These are phyloP conservation scores for Lasiosphaeris hirsuta DNA, from an alignment of 495 filamentous ascomycete species.

Conservation along the genomic window DNA sequence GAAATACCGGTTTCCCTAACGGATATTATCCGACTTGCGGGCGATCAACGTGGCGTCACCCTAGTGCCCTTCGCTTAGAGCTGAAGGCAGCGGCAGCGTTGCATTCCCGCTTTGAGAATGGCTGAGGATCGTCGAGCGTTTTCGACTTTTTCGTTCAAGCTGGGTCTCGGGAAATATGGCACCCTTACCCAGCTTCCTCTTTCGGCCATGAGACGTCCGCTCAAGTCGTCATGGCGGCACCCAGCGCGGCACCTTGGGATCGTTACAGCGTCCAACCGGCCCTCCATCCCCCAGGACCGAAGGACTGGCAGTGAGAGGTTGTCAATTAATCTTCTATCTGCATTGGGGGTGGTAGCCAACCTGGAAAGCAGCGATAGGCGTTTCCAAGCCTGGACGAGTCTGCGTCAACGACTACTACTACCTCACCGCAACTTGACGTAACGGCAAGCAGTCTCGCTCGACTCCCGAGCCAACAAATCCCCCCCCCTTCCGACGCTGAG, in stretches of 20 bases:
- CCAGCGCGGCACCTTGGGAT: slow-evolving; percentile 15
- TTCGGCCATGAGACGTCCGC: slow-evolving; percentile 14
- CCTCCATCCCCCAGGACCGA: not conserved
- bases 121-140: slow-evolving; percentile 31
- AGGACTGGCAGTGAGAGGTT: not conserved
- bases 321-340: slow-evolving; percentile 4
- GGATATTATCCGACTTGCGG: slow-evolving; percentile 31
- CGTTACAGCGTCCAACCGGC: not conserved
- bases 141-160: slow-evolving; percentile 24
- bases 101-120: slow-evolving; percentile 24
- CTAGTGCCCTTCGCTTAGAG: slow-evolving; percentile 30
- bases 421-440: slow-evolving; percentile 1
- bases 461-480: not conserved
- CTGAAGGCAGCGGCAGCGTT: slow-evolving; percentile 12
- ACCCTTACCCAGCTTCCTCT: slow-evolving; percentile 31
- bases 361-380: slow-evolving; percentile 33
- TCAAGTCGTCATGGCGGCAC: slow-evolving; percentile 16
- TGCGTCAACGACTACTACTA: not conserved
- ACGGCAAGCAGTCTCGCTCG: not conserved
- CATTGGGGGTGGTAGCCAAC: too few species aligned
- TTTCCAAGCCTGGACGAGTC: not conserved
- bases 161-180: slow-evolving; percentile 30
- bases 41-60: slow-evolving; percentile 34
- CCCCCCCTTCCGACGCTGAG: too few species aligned
- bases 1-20: slow-evolving; percentile 31